Percentiles rank a stretch among this genome's conserved stretches.
phyloP scores from a whole-genome alignment of 148 eudicot genomes.

The Fallopia convolvulus region DNA sequence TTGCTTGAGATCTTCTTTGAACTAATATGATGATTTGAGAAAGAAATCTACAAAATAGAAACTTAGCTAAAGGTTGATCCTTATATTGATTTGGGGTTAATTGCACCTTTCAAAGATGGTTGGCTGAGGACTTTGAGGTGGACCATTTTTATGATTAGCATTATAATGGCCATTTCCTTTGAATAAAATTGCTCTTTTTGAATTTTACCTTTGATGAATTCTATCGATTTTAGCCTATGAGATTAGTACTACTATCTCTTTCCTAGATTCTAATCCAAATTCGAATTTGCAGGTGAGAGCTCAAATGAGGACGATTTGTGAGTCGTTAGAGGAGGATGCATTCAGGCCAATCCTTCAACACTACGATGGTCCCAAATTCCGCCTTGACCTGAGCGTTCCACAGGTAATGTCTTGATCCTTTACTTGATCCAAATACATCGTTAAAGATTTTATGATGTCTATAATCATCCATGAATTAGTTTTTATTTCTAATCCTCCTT shows the following conservation, averaged over 20 bases:
- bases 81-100: no score
- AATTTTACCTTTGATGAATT: not conserved
- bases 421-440: not conserved
- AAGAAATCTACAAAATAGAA: not conserved
- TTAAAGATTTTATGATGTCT: not conserved
- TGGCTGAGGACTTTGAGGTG: not conserved
- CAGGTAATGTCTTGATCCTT: slow-evolving; percentile 42
- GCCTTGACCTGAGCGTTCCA: slow-evolving; percentile 87
- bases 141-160: not conserved
- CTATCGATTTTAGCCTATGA: not conserved
- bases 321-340: slow-evolving; percentile 89
- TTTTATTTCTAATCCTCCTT: not conserved
- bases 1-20: not conserved
- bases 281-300: slow-evolving; percentile 54
- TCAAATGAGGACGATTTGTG: slow-evolving; percentile 72
- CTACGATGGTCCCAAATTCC: slow-evolving; percentile 98
- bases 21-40: not conserved
- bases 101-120: no score
- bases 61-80: not conserved
- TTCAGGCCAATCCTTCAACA: slow-evolving; percentile 99
- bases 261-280: not conserved
- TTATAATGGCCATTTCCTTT: not conserved
- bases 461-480: not conserved
- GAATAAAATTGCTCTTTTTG: not conserved
- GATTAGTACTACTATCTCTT: not conserved